phyloP scores from a whole-genome alignment of 257 asterid species.

The Fraxinus quadrangulata region DNA sequence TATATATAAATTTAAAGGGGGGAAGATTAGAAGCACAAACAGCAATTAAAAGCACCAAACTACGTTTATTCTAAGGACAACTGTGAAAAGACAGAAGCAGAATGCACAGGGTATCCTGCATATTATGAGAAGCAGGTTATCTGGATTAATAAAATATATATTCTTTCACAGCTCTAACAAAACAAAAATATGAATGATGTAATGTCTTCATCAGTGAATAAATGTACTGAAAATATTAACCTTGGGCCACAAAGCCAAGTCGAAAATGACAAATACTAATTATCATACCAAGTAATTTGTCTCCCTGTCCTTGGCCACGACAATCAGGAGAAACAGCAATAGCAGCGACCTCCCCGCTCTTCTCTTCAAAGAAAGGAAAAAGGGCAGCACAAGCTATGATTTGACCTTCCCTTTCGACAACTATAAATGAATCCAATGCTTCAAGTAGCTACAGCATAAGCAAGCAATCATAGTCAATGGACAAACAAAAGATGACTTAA shows the following conservation, averaged over 20 bases:
- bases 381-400: conserved; percentile 91
- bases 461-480: conserved; percentile 18
- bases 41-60: not conserved
- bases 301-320: conserved; percentile 98
- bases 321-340: conserved; percentile 98
- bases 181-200: not conserved
- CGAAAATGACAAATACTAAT: not conserved
- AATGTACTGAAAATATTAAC: not conserved
- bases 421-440: conserved; percentile 62
- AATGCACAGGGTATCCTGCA: not conserved
- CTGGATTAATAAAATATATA: not conserved
- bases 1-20: too few species aligned
- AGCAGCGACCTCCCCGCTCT: conserved; percentile 96
- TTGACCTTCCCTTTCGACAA: conserved; percentile 96
- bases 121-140: not conserved
- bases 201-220: not conserved
- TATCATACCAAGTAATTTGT: conserved; percentile 85
- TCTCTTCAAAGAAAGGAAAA: conserved; percentile 70
- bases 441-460: conserved; percentile 52
- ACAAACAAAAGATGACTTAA: conserved; percentile 1
- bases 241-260: not conserved
- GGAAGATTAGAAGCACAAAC: not conserved
- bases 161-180: not conserved
- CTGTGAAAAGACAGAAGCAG: not conserved
- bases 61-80: not conserved